Conservation (phyloP, 805 yeast genomes). For the Candida nanaspora region DNA sequence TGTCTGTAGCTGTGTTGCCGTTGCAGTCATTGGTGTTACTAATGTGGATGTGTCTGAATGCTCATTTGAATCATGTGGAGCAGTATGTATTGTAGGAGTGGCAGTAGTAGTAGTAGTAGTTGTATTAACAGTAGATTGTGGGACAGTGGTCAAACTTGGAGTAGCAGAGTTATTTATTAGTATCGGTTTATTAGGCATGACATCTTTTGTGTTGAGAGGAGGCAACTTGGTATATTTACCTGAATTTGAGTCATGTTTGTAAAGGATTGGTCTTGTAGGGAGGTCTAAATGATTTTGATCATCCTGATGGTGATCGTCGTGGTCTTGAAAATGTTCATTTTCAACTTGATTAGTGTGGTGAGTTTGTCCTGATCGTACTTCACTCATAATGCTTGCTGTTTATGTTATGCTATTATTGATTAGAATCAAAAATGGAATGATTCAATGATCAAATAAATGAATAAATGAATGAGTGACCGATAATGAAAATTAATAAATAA, state of each 20-base stretch:
- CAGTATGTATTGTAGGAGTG: too few species aligned
- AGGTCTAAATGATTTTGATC: not conserved
- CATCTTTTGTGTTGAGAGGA: constrained; percentile 7
- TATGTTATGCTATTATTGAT: too few species aligned
- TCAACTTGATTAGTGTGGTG: too few species aligned
- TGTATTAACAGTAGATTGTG: not conserved
- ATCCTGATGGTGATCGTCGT: too few species aligned
- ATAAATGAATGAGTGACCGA: too few species aligned
- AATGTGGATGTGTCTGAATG: not conserved
- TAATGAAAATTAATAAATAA: too few species aligned
- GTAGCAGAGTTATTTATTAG: not conserved
- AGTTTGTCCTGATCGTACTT: too few species aligned
- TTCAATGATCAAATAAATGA: too few species aligned
- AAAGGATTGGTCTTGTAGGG: not conserved
- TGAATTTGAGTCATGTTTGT: not conserved
- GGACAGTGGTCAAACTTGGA: not conserved
- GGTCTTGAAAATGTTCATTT: too few species aligned
- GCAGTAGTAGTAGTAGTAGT: not conserved
- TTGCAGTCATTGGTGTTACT: not conserved
- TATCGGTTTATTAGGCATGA: not conserved
- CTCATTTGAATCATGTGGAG: not conserved
- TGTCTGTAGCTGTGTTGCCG: not conserved
- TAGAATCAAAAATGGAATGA: too few species aligned
- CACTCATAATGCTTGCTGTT: too few species aligned
- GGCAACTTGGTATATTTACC: constrained; percentile 14